A percentile compares a stretch with the other conserved stretches of the same genome.
These are phyloP conservation scores for Trichoderma asperelloides DNA, from an alignment of 495 filamentous ascomycete species.

Conservation along the genomic window DNA sequence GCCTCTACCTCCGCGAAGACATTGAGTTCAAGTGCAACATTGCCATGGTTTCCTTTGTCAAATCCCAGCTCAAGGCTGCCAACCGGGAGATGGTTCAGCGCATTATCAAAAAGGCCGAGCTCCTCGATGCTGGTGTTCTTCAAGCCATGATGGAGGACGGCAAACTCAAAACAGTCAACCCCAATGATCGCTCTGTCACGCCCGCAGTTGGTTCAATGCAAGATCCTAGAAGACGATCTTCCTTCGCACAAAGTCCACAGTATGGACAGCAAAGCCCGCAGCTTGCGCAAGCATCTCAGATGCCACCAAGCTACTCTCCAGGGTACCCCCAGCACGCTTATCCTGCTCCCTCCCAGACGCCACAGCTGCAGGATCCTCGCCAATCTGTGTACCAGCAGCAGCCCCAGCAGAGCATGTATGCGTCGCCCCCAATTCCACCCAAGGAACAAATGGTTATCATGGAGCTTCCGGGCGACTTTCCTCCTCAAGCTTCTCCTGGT, in stretches of 20 bases:
- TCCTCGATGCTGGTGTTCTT: constrained; percentile 39
- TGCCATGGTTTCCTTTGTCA: constrained; percentile 58
- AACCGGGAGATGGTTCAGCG: constrained; percentile 55
- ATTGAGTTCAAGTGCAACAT: constrained; percentile 67
- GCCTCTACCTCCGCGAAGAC: constrained; percentile 67
- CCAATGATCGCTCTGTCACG: constrained; percentile 28
- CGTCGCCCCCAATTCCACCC: constrained; percentile 7
- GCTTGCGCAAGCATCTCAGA: constrained; percentile 23
- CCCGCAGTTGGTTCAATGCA: constrained; percentile 18
- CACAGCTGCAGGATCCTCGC: constrained; percentile 17
- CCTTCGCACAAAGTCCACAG: constrained; percentile 14
- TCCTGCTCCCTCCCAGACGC: constrained; percentile 17
- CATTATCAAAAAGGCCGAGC: constrained; percentile 57
- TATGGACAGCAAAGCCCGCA: constrained; percentile 9
- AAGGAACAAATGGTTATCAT: constrained; percentile 22
- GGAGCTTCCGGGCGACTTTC: constrained; percentile 36
- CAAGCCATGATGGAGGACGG: constrained; percentile 42
- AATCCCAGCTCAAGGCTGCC: constrained; percentile 57
- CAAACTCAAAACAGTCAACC: constrained; percentile 41
- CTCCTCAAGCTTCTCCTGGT: constrained; percentile 17
- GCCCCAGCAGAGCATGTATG: constrained; percentile 4
- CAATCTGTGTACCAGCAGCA: constrained; percentile 15
- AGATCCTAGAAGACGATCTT: constrained; percentile 23
- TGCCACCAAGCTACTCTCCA: constrained; percentile 35
- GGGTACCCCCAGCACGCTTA: constrained; percentile 20